Base-by-base conservation (phyloP, 441 rosid genomes). In the Adansonia madagascariensis region DNA sequence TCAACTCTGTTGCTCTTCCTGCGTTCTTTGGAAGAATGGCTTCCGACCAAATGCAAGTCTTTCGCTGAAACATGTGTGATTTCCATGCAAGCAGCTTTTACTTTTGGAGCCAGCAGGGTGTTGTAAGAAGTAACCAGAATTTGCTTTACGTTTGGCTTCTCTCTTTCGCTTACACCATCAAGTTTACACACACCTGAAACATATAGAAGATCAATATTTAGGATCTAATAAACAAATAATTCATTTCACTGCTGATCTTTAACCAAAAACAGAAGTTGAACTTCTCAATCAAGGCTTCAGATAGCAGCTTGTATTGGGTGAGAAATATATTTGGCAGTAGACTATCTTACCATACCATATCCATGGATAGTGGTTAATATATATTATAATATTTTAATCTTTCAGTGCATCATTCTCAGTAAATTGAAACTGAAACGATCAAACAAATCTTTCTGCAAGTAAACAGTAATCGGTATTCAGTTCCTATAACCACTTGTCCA, bases 121-220 rank as follows among this genome's bases (percentile, higher is more conserved):
- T 86, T 86, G 66, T 89, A 94, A 44, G 97, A 88, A 15, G 85
- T 76, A 27, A 79, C 47, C 2, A 94, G 82, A 27, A 88, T 76
- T 72, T 86, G 91, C 80, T 88, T 93, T 76, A 88, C 75, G 79
- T 88, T 91, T 10, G 97, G 92, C 73, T 72, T 89, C 4, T 91
- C 95, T 74, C 89, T 91, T 82, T 91, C 95, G 17, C 78, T 85
- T 44, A 0, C 76, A 2, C 88, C 87, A 72, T 92, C 95, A 20
- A 64, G 69, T 31, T 90, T 91, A 77, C 82, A 82, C 6, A 90
- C 93, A 56, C 97, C 97, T 94, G 88, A 73, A 56, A 17, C 60
- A 56, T n/a, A 56, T 8, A 7, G 9, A 56, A 53, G 20, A 35
- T 35, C 41, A 7, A 53, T 15, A 53, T 53, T 53, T 53, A 53